Evolutionary conservation across 495 filamentous ascomycete genomes (phyloP), one percentile per base, ranked within the genome.

Genomic region (Haplographium delicatum): DNA sequence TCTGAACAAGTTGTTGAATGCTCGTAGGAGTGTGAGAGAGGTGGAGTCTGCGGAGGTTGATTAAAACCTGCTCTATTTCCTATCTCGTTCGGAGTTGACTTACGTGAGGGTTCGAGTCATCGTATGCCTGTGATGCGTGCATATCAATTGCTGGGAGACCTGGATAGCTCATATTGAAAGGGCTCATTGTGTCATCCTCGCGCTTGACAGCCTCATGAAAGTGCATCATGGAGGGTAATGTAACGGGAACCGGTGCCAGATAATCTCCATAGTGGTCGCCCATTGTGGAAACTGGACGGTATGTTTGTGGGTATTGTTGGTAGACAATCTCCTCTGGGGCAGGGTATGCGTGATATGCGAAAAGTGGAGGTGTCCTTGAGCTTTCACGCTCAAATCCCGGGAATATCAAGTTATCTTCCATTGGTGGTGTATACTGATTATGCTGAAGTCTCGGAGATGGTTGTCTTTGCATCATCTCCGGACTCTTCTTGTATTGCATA

Each of bases 11-110:
- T 66, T 47, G 73, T 70, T 47, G 88, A 91, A 60, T 83, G 82
- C 55, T 91, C 86, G 67, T 85, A 88, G 15, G 85, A 83, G 55
- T 89, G 85, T 59, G 83, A 83, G 61, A 94, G 79, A 61, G 89
- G 80, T 69, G 89, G 89, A 70, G 90, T 91, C 88, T 94, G 75
- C 59, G 38, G 35, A 35, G 23, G 13, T 22, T 33, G 25, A 42
- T 51, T 50, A 50, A 47, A 5, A 10, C 24, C n/a, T 27, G 47
- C 38, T 51, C 30, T 10, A 16, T 11, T 16, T 19, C 10, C 10
- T 15, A 15, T 25, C 23, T 49, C 51, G 47, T 53, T 56, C 56
- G 56, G 48, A 42, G 58, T n/a, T 67, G 69, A 81, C 76, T 82
- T 80, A 86, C 82, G 76, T 84, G 81, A 76, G 78, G 69, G 70